Evolutionary conservation across 306 rosid genomes (phyloP), one percentile per base, ranked within the genome.

Genomic region (Pyrus communis): DNA sequence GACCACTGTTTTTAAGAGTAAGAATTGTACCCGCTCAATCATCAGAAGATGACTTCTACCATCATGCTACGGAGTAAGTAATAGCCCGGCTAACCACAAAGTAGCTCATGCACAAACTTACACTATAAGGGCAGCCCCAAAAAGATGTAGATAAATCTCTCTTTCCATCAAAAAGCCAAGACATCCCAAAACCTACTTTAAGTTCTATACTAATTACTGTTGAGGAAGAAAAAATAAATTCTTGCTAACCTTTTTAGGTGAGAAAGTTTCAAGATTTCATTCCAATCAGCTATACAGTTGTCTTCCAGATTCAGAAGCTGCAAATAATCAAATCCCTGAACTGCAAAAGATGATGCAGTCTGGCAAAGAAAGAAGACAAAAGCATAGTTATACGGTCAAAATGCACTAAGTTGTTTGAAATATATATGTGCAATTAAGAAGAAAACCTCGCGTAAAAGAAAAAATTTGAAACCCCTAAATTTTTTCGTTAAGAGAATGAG

Each of bases 281-380:
- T 84, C 97, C 99, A 95, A 67, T 92, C 97, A 67, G 85, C 85
- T 77, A 92, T 83, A 81, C 85, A 82, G 75, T 95, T 95, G 79
- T 89, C 87, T 68, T 95, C 97, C 89, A 95, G 83, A 92, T 95
- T 95, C 88, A 95, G 82, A 83, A 95, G 87, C 78, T 86, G 92
- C 80, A 30, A 30, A 30, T 30, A 30, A 25, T 25, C 27, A 25
- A 25, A 25, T 25, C 27, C 27, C 27, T 25, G 27, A 25, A 25
- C 27, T 25, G 27, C 27, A 25, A 25, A 25, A 25, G 27, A 25
- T 25, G 27, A 25, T 25, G 27, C 27, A 25, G 27, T 25, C 27
- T 25, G 27, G 27, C 27, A 25, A 25, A 25, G 27, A 25, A 25
- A 25, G 27, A 25, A 25, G 27, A 25, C 27, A 25, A 25, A 25